Percentiles rank a stretch among this genome's conserved stretches.
Evolutionary conservation across 1,139 yeast species (phyloP).

Genomic region (Debaryomycetaceae sp.): DNA sequence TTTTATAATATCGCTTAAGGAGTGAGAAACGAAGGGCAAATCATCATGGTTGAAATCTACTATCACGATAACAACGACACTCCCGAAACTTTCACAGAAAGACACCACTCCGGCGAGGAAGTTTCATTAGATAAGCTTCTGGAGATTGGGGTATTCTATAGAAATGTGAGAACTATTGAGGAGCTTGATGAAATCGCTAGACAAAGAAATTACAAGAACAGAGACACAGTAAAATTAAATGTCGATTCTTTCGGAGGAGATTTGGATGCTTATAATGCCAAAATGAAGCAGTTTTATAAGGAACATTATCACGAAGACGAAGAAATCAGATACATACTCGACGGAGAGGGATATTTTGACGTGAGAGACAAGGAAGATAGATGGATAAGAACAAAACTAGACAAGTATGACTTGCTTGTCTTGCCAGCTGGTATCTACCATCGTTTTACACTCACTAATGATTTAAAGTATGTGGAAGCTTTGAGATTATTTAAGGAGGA

Average conservation of each 20-base stretch:
- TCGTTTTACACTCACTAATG: constrained; percentile 71
- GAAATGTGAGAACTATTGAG: constrained; percentile 46
- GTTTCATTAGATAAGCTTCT: constrained; percentile 52
- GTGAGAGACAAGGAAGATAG: constrained; percentile 64
- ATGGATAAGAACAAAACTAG: constrained; percentile 77
- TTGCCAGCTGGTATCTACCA: constrained; percentile 93
- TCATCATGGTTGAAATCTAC: constrained; percentile 52
- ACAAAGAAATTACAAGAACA: constrained; percentile 71
- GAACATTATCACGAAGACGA: constrained; percentile 97
- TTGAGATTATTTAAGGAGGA: constrained; percentile 86
- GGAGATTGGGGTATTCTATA: constrained; percentile 69
- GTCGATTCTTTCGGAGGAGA: constrained; percentile 64
- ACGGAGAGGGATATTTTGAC: constrained; percentile 92
- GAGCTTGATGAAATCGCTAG: constrained; percentile 66
- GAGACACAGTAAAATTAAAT: constrained; percentile 68
- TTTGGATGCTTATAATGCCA: constrained; percentile 54
- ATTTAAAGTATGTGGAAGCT: constrained; percentile 64
- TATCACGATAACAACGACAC: constrained; percentile 67
- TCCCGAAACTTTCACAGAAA: constrained; percentile 63
- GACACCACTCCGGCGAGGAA: constrained; percentile 65
- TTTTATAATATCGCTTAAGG: no score
- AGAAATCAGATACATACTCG: constrained; percentile 86
- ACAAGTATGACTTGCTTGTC: constrained; percentile 63
- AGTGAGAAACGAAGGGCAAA: neutral
- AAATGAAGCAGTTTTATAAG: constrained; percentile 68